Evolutionary conservation across 345 rosid genomes (phyloP).

Genomic region (Citrus australasica): DNA sequence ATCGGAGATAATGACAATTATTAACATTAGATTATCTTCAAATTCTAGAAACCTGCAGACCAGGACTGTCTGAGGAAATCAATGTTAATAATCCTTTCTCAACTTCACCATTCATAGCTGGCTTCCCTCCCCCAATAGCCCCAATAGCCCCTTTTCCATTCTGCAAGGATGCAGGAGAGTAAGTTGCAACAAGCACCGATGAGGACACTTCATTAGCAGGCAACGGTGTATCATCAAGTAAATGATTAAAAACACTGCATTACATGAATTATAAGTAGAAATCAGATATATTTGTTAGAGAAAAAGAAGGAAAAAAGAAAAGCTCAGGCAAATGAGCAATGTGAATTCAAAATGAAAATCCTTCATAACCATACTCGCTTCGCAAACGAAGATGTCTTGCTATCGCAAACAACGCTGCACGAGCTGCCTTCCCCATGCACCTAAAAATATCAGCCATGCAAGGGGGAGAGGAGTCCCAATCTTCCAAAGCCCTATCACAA

Average conservation of each 20-base stretch:
- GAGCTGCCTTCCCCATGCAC: conserved; percentile 96
- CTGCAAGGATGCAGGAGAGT: conserved; percentile 54
- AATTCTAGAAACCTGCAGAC: conserved; percentile 63
- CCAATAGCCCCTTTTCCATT: conserved; percentile 69
- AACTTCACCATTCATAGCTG: conserved; percentile 57
- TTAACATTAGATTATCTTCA: conserved; percentile 4
- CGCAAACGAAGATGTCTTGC: conserved; percentile 92
- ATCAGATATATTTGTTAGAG: background rate
- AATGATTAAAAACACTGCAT: conserved; percentile 86
- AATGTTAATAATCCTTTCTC: conserved; percentile 92
- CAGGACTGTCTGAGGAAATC: conserved; percentile 75
- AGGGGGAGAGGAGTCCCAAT: conserved; percentile 90
- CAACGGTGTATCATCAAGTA: conserved; percentile 90
- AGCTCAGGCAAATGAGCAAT: background rate
- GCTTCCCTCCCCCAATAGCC: conserved; percentile 66
- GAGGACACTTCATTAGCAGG: conserved; percentile 88
- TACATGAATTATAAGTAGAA: conserved; percentile 15
- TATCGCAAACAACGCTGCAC: conserved; percentile 77
- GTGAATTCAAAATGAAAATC: conserved; percentile 17
- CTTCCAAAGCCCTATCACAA: conserved; percentile 69
- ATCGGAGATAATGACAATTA: conserved; percentile 12
- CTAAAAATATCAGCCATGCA: conserved; percentile 90
- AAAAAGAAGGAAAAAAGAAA: background rate
- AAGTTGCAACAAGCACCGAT: conserved; percentile 76
- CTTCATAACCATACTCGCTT: conserved; percentile 73